Percentiles rank a stretch among this genome's conserved stretches.
Evolutionary conservation across 768 basidiomycete species (phyloP).

Genomic region (Cyathus striatus): DNA sequence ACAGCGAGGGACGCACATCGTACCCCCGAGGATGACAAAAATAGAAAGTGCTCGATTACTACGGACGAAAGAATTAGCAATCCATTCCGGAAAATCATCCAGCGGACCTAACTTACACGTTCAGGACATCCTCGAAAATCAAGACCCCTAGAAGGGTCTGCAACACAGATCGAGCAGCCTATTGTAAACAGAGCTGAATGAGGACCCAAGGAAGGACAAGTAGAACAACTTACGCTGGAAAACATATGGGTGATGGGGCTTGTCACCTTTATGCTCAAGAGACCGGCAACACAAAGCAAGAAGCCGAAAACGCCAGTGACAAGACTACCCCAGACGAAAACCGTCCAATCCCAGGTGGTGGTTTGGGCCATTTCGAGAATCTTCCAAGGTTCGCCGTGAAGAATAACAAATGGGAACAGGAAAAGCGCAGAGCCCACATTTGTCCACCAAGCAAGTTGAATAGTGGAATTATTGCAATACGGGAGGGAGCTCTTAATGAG

Average conservation of each 20-base stretch:
- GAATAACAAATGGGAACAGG: conserved; percentile 56
- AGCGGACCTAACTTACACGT: conserved; percentile 43
- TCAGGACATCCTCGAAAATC: conserved; percentile 72
- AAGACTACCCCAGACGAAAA: conserved; percentile 60
- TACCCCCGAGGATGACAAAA: conserved; percentile 60
- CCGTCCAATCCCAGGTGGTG: conserved; percentile 40
- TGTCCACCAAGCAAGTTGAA: conserved; percentile 76
- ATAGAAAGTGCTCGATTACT: conserved; percentile 49
- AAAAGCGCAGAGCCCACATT: conserved; percentile 65
- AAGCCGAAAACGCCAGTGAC: conserved; percentile 80
- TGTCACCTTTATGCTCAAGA: conserved; percentile 78
- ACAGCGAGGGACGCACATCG: conserved; percentile 53
- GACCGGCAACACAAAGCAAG: conserved; percentile 71
- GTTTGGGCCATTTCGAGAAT: conserved; percentile 33
- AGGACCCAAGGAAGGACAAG: conserved; percentile 3
- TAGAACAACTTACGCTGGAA: conserved; percentile 49
- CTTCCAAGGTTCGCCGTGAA: conserved; percentile 46
- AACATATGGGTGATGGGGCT: conserved; percentile 87
- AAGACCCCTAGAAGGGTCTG: conserved; percentile 79
- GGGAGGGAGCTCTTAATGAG: conserved; percentile 69
- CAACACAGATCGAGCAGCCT: conserved; percentile 80
- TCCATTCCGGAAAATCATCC: too few species aligned
- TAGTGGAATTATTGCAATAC: conserved; percentile 64
- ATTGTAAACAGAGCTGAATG: conserved; percentile 7
- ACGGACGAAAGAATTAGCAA: too few species aligned